Conservation (phyloP, 2,329 filamentous ascomycete species). For the Penicillium sp. region DNA sequence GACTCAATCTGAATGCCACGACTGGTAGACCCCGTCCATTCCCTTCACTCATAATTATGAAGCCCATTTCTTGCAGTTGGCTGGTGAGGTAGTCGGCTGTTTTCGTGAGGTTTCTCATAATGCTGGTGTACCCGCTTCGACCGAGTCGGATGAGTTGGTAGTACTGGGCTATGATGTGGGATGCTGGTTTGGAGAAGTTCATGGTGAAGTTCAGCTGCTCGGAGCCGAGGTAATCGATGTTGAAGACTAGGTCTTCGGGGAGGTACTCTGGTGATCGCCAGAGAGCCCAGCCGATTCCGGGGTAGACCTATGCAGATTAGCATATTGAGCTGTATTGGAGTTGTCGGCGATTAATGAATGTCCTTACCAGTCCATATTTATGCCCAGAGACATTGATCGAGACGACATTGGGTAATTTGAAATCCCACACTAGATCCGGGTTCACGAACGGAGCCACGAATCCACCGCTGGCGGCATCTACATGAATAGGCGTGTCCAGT, state of each 20-base stretch:
- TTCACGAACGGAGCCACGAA: slow-evolving; percentile 45
- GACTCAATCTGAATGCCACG: slow-evolving; percentile 76
- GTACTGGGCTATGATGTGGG: slow-evolving; percentile 93
- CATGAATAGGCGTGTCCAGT: slow-evolving; percentile 54
- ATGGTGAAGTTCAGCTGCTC: slow-evolving; percentile 95
- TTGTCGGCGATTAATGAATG: neutral
- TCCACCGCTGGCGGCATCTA: slow-evolving; percentile 44
- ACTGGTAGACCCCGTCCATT: slow-evolving; percentile 76
- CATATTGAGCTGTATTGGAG: neutral
- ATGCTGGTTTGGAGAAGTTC: slow-evolving; percentile 94
- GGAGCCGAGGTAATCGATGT: slow-evolving; percentile 97
- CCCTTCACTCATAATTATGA: slow-evolving; percentile 81
- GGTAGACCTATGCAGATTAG: slow-evolving; percentile 58
- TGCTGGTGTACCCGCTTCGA: slow-evolving; percentile 18
- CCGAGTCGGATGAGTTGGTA: slow-evolving; percentile 95
- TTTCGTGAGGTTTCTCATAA: slow-evolving; percentile 75
- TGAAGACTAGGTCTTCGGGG: slow-evolving; percentile 91
- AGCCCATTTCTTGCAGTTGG: slow-evolving; percentile 69
- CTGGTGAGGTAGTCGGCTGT: slow-evolving; percentile 80
- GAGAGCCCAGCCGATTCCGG: slow-evolving; percentile 89
- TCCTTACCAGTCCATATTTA: slow-evolving; percentile 49
- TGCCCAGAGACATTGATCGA: slow-evolving; percentile 59
- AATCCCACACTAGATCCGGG: slow-evolving; percentile 32
- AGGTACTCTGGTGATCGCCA: slow-evolving; percentile 83
- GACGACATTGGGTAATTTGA: slow-evolving; percentile 34